Percentiles rank a stretch among this genome's conserved stretches.
Conservation (phyloP, 371 early-diverging fungal species). For the Dentiscutata heterogama region DNA sequence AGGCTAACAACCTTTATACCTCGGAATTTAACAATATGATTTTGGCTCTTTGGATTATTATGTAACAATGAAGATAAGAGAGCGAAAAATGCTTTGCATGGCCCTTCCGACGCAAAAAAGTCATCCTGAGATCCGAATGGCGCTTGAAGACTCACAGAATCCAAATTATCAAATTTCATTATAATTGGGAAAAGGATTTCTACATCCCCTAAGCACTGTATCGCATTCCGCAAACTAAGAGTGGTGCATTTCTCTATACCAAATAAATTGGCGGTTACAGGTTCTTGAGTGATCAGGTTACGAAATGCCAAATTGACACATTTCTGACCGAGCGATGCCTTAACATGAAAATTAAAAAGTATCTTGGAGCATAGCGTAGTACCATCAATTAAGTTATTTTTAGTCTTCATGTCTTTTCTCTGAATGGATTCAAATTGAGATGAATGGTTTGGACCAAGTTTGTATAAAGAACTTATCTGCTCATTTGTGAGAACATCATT, state of each 20-base stretch:
- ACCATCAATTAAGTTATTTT: conserved; percentile 13
- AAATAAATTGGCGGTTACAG: conserved; percentile 43
- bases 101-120: conserved; percentile 47
- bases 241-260: conserved; percentile 57
- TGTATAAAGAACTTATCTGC: conserved; percentile 39
- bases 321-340: conserved; percentile 50
- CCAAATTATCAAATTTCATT: conserved; percentile 54
- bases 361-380: conserved; percentile 1
- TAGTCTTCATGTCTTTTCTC: conserved; percentile 29
- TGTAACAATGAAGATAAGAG: conserved; percentile 54
- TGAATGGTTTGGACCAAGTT: conserved; percentile 47
- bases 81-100: conserved; percentile 51
- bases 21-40: conserved; percentile 51
- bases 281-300: conserved; percentile 37
- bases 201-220: conserved; percentile 63
- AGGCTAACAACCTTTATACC: conserved; percentile 56
- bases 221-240: conserved; percentile 58
- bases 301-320: conserved; percentile 53
- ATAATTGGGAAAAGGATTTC: conserved; percentile 62
- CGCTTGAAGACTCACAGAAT: conserved; percentile 32
- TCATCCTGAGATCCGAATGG: conserved; percentile 48
- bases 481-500: conserved; percentile 16
- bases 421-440: conserved; percentile 53
- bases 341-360: conserved; percentile 50
- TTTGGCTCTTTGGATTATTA: conserved; percentile 53